Evolutionary conservation across 2,329 filamentous ascomycete species (phyloP), one percentile per base, ranked within the genome.

Genomic region (Epichloe sibirici): DNA sequence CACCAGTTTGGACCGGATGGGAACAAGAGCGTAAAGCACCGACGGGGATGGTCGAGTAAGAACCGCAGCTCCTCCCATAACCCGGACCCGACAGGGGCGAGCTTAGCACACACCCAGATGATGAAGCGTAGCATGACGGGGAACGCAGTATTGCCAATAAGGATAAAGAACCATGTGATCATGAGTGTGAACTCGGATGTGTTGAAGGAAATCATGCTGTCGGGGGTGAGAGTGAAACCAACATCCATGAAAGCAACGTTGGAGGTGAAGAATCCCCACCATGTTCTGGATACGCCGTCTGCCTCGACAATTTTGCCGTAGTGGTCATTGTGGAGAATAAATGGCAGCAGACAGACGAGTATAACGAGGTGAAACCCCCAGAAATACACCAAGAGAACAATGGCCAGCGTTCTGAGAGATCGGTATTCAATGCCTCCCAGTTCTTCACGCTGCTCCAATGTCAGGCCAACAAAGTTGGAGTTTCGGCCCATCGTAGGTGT

Each of bases 371-470:
- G 88, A 61, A 95, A 96, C 0, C 85, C 83, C 64, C 89, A 79
- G 63, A 86, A 96, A 68, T 97, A 98, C 7, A 71, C 72, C 3
- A 86, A 76, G 21, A 97, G 73, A 34, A 97, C 82, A 31, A 88
- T 65, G 1, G 88, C 87, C 47, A 98, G 71, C 2, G 89, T 88
- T 66, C 95, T 94, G 55, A 98, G 67, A 0, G 91, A 88, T 5
- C 93, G 85, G 63, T 98, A 98, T 66, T 98, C 93, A 57, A 98
- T 95, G 21, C 93, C 93, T 11, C 93, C 93, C 2, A 98, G 72
- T 67, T 98, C 93, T 64, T 98, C 90, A 58, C 93, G 81, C 68
- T 98, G 90, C 57, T 93, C 89, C 59, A 95, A 86, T 0, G 86
- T 88, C 57, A 98, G 69, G 59, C 90, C 88, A 12, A 93, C 78